Percentiles rank a stretch among this genome's conserved stretches.
Evolutionary conservation across 2,329 filamentous ascomycete species (phyloP).

Genomic region (Endothia cerciana): DNA sequence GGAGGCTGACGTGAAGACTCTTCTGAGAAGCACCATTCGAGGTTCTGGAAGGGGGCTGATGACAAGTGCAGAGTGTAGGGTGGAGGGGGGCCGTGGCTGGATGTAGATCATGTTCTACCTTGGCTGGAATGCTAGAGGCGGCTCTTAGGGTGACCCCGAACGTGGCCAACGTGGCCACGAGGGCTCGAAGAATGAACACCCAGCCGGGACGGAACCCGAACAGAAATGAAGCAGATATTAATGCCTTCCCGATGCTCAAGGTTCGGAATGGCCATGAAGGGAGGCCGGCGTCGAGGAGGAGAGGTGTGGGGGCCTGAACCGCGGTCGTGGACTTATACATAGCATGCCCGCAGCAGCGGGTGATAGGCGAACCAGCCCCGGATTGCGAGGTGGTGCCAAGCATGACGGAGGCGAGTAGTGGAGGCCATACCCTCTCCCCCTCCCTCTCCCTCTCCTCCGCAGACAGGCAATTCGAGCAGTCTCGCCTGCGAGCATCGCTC

Average conservation of each 20-base stretch:
- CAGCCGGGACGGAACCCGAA: background rate
- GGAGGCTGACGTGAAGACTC: background rate
- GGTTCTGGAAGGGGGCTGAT: background rate
- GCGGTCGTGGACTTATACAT: background rate
- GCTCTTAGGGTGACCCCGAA: conserved; percentile 5
- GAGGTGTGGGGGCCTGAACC: background rate
- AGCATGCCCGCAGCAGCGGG: no score
- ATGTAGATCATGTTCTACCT: conserved; percentile 10
- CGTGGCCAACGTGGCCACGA: background rate
- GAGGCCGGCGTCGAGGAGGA: background rate
- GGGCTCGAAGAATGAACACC: background rate
- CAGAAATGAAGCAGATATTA: background rate
- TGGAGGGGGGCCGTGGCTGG: background rate
- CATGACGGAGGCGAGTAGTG: no score
- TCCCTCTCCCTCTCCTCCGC: no score
- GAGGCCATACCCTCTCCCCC: conserved; percentile 1
- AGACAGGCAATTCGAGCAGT: no score
- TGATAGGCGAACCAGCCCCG: background rate
- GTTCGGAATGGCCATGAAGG: background rate
- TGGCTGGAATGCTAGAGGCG: conserved; percentile 14
- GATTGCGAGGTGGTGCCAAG: conserved; percentile 4
- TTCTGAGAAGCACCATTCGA: background rate
- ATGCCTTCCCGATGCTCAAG: background rate
- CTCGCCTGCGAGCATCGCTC: no score
- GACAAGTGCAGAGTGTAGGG: background rate